Percentiles rank a stretch among this genome's conserved stretches.
Conservation (phyloP, 140 eudicot species). For the Oenanthe javanica region DNA sequence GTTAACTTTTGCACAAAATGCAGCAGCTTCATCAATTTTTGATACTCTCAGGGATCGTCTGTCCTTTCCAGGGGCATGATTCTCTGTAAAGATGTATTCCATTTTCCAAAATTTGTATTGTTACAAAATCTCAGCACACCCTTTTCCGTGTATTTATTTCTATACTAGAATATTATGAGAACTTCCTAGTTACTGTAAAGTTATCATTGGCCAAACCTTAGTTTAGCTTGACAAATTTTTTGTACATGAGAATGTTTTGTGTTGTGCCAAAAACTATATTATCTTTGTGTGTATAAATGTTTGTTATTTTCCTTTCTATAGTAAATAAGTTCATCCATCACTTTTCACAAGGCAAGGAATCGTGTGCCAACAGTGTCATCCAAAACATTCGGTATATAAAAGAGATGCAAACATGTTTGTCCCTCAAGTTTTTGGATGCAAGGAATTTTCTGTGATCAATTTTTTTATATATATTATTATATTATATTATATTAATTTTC, state of each 20-base stretch:
- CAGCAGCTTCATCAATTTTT: slow-evolving; percentile 80
- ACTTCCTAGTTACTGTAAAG: not conserved
- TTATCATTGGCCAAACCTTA: not conserved
- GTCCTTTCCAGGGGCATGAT: slow-evolving; percentile 62
- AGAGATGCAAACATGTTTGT: too few species aligned
- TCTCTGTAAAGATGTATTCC: not conserved
- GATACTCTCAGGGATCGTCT: slow-evolving; percentile 82
- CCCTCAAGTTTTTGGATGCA: too few species aligned
- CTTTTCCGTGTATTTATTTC: not conserved
- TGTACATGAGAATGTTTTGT: not conserved
- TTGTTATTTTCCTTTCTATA: not conserved
- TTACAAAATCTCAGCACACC: not conserved
- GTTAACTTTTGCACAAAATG: slow-evolving; percentile 64
- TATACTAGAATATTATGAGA: not conserved
- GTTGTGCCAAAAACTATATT: not conserved
- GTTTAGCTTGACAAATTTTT: not conserved
- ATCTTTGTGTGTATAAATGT: not conserved
- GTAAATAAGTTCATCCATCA: not conserved
- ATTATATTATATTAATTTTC: too few species aligned
- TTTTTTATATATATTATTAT: too few species aligned
- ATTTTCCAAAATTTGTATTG: not conserved
- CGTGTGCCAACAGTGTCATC: not conserved
- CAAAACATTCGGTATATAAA: not conserved
- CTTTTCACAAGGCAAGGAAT: not conserved
- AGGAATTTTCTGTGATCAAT: too few species aligned